Base-by-base conservation (phyloP, 441 rosid genomes). In the Hura crepitans region DNA sequence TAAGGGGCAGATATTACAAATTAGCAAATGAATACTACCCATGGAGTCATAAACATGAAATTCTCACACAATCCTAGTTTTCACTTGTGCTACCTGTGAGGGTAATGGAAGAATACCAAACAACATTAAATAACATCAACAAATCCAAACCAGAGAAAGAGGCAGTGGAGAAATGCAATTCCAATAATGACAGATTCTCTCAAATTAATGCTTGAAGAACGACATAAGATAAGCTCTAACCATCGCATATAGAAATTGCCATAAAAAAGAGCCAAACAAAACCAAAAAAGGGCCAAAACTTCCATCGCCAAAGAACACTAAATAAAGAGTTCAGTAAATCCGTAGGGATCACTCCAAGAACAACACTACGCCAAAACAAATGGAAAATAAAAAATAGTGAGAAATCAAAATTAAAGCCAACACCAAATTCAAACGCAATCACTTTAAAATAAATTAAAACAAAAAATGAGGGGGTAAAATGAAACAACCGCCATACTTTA, bases 401-500 rank as follows among this genome's bases (percentile, higher is more conserved):
- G 39, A 63, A 27, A 39, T 7, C 31, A 46, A 39, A 27, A 64
- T 11, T 45, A 17, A 23, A 37, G 54, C 18, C 54, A 37, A 33
- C 4, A 28, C 39, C 50, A 13, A 59, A 76, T 53, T 35, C 63
- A 30, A 43, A 68, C 17, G 47, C 23, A 30, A 60, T 27, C 58
- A 5, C 50, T 43, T 45, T 5, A 45, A 50, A 39, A 50, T 15
- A 49, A 10, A 71, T 47, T 27, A 37, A 13, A 39, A 58, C 9
- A 33, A 18, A 39, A 58, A 70, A 47, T 43, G 43, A 45, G 68
- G 15, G 13, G 59, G 33, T 9, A n/a, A 64, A 54, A 27, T 25
- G 28, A 71, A 65, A 74, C 57, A 66, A 65, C 51, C 31, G 59
- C 35, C 59, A 50, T 73, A 92, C 99, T 96, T 92, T 94, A 74